Conservation (phyloP, 768 basidiomycete genomes). For the Pholiota microspora region DNA sequence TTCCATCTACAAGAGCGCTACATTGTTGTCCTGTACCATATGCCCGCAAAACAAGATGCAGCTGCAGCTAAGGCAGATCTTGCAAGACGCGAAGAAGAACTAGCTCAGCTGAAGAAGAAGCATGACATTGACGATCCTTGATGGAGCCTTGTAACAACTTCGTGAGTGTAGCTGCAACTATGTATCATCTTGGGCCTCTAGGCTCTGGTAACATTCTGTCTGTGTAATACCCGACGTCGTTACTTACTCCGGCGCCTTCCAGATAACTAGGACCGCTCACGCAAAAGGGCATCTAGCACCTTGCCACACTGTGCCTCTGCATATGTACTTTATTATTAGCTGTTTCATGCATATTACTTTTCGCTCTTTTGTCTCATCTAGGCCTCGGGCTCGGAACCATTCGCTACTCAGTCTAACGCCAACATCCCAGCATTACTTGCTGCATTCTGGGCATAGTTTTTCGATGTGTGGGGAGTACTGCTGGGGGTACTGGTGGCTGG, state of each 20-base stretch:
- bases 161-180: too few relatives aligned
- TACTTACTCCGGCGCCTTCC: neutral
- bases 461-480: conserved; percentile 69
- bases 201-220: neutral
- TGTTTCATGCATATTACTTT: conserved; percentile 13
- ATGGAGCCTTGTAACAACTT: conserved; percentile 10
- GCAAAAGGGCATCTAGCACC: conserved; percentile 1
- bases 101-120: conserved; percentile 81
- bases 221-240: neutral
- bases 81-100: conserved; percentile 86
- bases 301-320: conserved; percentile 1
- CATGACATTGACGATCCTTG: conserved; percentile 81
- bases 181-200: neutral
- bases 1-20: conserved; percentile 98
- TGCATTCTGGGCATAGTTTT: conserved; percentile 55
- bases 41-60: conserved; percentile 96
- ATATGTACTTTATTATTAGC: conserved; percentile 13
- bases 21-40: conserved; percentile 96
- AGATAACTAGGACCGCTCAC: neutral
- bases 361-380: conserved; percentile 15
- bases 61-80: conserved; percentile 92
- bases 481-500: conserved; percentile 61
- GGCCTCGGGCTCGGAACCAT: neutral
- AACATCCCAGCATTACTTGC: conserved; percentile 11
- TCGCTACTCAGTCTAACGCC: conserved; percentile 6